Base-by-base conservation (phyloP, 2,329 filamentous ascomycete species). In the Clathrospora elynae region DNA sequence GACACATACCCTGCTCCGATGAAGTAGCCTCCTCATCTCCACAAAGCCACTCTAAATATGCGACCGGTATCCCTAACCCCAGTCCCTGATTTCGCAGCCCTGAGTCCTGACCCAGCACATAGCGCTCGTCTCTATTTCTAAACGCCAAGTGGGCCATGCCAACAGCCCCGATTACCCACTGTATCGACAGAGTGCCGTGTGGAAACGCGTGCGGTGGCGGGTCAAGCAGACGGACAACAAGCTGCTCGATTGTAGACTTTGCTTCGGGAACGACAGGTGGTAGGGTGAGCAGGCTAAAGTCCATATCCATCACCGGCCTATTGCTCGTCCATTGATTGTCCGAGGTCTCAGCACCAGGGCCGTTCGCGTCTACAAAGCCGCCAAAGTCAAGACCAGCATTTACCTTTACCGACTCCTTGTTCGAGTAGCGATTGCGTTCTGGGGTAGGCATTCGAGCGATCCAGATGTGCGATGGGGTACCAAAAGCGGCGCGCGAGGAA, bases 21-120 rank as follows among this genome's bases (percentile, higher is more conserved):
- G 47, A 39, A 17, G 40, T 49, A 5, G 40, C 19, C 34, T 40
- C 35, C 7, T 54, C 46, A 28, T 56, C 48, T 1, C 59, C 59
- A 23, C 47, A 57, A 6, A 64, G 41, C 59, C 57, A 65, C 8
- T 55, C 50, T 16, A 51, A 29, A 18, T 49, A 56, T 6, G 47
- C 32, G 2, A 18, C 26, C 2, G 57, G 59, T 4, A 65, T n/a
- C 2, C 57, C 59, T 12, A 55, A 14, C n/a, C 36, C 12, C 4
- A 7, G 6, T 3, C 55, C 57, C 8, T 33, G 12, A 3, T 5
- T 37, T 10, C 54, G 38, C 12, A 62, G 12, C 20, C 31, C 25
- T 2, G 55, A 55, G 6, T 41, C 26, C 22, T 22, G 13, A 10
- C 19, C 36, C 11, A 65, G 32, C 1, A 61, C 42, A 12, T 50